A percentile compares a stretch with the other conserved stretches of the same genome.
Evolutionary conservation across 371 early-diverging fungal genomes (phyloP).

Genomic region (Mortierella sp.): DNA sequence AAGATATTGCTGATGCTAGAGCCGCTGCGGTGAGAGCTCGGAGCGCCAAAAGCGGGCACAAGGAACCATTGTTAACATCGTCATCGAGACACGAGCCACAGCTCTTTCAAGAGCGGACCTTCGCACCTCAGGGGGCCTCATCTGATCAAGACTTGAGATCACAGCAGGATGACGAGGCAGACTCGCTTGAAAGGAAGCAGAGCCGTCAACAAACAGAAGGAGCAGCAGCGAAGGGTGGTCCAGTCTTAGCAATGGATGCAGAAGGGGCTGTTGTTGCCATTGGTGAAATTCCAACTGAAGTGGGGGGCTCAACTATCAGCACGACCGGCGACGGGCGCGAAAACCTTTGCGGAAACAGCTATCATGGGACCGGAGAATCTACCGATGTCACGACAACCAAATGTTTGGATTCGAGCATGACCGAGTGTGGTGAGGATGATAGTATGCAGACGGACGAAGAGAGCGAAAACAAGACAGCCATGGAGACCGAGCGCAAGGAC

Average conservation of each 20-base stretch:
- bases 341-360: not conserved
- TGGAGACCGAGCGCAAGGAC: not conserved
- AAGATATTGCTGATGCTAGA: conserved; percentile 1
- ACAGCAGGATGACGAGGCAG: not conserved
- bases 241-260: conserved; percentile 3
- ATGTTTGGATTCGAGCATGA: no score
- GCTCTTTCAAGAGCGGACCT: no score
- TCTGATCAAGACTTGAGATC: no score
- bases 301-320: not conserved
- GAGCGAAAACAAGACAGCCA: not conserved
- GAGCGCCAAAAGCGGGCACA: no score
- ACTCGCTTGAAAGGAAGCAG: not conserved
- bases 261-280: conserved; percentile 11
- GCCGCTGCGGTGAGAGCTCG: not conserved
- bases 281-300: conserved; percentile 20
- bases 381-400: no score
- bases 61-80: no score
- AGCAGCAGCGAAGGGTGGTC: not conserved
- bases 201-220: not conserved
- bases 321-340: not conserved
- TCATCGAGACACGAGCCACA: no score
- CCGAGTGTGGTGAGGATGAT: not conserved
- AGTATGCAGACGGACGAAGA: not conserved
- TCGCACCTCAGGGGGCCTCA: no score
- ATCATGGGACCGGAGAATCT: not conserved